Conservation (phyloP, 1,139 yeast species). For the Wickerhamomyces sp. region DNA sequence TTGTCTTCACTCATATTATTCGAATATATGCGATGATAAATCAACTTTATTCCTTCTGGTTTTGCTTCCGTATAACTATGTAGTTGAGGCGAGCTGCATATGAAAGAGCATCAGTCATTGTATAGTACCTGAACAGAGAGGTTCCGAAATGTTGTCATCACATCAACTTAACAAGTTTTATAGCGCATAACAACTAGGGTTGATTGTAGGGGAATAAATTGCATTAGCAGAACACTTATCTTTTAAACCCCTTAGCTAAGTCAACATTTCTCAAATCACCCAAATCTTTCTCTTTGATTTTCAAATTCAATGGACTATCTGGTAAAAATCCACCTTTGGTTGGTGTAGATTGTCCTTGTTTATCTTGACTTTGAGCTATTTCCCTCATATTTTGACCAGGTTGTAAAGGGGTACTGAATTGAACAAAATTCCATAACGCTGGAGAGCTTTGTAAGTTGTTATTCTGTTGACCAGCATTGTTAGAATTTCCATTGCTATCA, state of each 20-base stretch:
- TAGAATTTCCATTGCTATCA: slow-evolving; percentile 12
- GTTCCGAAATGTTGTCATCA: too few relatives aligned
- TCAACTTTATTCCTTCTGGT: too few relatives aligned
- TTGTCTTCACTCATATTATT: too few relatives aligned
- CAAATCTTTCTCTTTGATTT: slow-evolving; percentile 24
- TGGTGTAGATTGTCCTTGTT: slow-evolving; percentile 14
- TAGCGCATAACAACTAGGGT: too few relatives aligned
- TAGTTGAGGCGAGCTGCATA: too few relatives aligned
- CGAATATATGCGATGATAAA: too few relatives aligned
- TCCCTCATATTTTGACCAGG: slow-evolving; percentile 28
- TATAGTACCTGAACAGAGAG: too few relatives aligned
- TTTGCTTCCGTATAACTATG: too few relatives aligned
- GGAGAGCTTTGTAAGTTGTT: slow-evolving; percentile 54
- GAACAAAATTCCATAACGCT: slow-evolving; percentile 76
- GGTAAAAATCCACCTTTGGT: slow-evolving; percentile 15
- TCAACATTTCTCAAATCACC: slow-evolving; percentile 45
- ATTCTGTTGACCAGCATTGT: too few relatives aligned
- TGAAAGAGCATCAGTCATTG: too few relatives aligned
- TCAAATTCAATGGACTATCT: slow-evolving; percentile 19
- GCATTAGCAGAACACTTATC: slow-evolving; percentile 10
- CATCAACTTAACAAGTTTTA: too few relatives aligned
- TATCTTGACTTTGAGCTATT: slow-evolving; percentile 4
- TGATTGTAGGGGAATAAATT: too few relatives aligned
- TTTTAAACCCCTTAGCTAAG: slow-evolving; percentile 36
- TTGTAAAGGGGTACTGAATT: slow-evolving; percentile 58